phyloP scores from a whole-genome alignment of 2,329 filamentous ascomycete species.

The Pseudocercospora musae region DNA sequence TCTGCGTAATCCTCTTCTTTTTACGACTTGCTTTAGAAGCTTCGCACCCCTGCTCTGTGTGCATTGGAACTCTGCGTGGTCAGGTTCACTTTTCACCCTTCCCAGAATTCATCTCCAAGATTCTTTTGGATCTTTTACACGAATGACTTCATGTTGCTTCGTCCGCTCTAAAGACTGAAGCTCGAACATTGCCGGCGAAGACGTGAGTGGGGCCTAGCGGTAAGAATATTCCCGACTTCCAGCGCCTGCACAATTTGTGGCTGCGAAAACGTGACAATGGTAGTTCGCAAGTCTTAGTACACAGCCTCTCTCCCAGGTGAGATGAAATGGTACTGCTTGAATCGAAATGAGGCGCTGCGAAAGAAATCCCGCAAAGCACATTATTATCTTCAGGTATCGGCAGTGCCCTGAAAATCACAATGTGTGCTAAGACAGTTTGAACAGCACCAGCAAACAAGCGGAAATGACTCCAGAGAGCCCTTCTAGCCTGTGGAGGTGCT shows the following conservation, averaged over 20 bases:
- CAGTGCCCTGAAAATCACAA: neutral
- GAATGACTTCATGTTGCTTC: neutral
- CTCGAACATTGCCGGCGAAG: neutral
- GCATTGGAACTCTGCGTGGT: neutral
- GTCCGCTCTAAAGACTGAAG: neutral
- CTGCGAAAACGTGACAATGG: neutral
- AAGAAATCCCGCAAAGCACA: neutral
- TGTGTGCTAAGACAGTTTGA: neutral
- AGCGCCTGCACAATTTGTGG: neutral
- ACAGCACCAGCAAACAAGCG: neutral
- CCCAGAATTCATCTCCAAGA: neutral
- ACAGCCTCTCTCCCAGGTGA: neutral
- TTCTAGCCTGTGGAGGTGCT: neutral
- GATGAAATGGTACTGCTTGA: neutral
- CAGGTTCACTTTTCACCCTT: neutral
- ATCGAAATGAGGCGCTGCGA: neutral
- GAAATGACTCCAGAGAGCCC: neutral
- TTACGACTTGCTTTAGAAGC: neutral
- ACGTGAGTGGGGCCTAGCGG: neutral
- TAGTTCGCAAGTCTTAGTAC: neutral
- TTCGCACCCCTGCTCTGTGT: neutral
- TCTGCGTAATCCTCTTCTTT: neutral
- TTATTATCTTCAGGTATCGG: neutral
- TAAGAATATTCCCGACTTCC: neutral
- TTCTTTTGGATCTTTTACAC: neutral